phyloP scores from a whole-genome alignment of 352 stramenopile species.

The Peronosclerospora sorghi region DNA sequence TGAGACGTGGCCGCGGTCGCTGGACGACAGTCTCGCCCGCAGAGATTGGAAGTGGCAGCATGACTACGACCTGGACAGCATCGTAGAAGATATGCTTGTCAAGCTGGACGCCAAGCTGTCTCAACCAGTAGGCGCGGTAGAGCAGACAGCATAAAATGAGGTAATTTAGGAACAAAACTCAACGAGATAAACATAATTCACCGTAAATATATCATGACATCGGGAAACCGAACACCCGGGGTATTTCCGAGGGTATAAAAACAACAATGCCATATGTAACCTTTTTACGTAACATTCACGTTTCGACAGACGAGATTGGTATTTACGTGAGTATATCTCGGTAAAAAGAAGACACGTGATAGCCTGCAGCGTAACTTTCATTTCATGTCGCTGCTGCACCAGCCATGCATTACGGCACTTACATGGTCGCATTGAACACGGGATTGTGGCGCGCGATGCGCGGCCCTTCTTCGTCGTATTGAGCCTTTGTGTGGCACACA shows the following conservation, averaged over 20 bases:
- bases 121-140: constrained; percentile 9
- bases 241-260: too few relatives aligned
- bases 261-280: too few relatives aligned
- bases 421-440: constrained; percentile 91
- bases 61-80: constrained; percentile 81
- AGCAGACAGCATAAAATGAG: constrained; percentile 13
- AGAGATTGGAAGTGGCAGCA: constrained; percentile 85
- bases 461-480: constrained; percentile 94
- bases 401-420: constrained; percentile 12
- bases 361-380: too few relatives aligned
- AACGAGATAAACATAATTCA: too few relatives aligned
- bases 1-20: constrained; percentile 81
- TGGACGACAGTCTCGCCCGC: constrained; percentile 76
- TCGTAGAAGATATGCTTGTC: constrained; percentile 86
- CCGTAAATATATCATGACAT: too few relatives aligned
- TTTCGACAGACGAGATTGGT: too few relatives aligned
- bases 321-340: too few relatives aligned
- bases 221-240: too few relatives aligned
- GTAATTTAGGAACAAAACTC: neutral
- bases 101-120: constrained; percentile 72
- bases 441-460: constrained; percentile 92
- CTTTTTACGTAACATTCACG: too few relatives aligned
- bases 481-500: constrained; percentile 92
- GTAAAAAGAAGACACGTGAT: too few relatives aligned
- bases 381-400: neutral